Base-by-base conservation (phyloP, 208 protist species). In the Porcisia hertigi region DNA sequence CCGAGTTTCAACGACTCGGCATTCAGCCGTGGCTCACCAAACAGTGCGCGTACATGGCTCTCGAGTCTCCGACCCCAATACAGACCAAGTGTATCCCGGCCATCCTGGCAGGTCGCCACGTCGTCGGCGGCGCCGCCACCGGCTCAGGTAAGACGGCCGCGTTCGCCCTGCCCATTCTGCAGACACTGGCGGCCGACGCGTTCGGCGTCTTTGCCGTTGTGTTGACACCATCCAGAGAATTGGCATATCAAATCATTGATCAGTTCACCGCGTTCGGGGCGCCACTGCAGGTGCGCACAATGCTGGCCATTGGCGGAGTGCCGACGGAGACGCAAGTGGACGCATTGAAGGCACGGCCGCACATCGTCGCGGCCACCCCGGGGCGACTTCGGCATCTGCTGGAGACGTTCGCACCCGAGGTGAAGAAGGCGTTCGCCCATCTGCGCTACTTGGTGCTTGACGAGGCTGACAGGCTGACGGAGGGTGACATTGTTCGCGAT, bases 81-180 rank as follows among this genome's bases (percentile, higher is more conserved):
- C 96, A 98, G 82, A 43, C 54, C 20, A 71, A 81, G 41, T 94
- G 86, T 73, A 97, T 98, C 57, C 93, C 94, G 0, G 74, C 85
- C 8, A 85, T 97, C 9, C 81, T 98, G 2, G 71, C 64, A 11
- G 98, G 96, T 11, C 80, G 82, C 6, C 92, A 99, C 85, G 87
- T 99, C 39, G 86, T 99, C 25, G 99, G 96, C 39, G 90, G 88
- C 16, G 98, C 98, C 4, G 87, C 94, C 34, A 99, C 99, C 4
- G 99, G 99, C 69, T 97, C 88, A 49, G 99, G 99, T 65, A 99
- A 99, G 84, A 99, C 99, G 5, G 97, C 98, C 1, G 98, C 98
- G 45, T 99, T 99, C 83, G 98, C 98, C 23, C 84, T 99, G 2
- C 99, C 99, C 23, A 98, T 99, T 18, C 81, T 99, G 4, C 94